Conservation (phyloP, 768 basidiomycete genomes). For the Lentinus tigrinus region DNA sequence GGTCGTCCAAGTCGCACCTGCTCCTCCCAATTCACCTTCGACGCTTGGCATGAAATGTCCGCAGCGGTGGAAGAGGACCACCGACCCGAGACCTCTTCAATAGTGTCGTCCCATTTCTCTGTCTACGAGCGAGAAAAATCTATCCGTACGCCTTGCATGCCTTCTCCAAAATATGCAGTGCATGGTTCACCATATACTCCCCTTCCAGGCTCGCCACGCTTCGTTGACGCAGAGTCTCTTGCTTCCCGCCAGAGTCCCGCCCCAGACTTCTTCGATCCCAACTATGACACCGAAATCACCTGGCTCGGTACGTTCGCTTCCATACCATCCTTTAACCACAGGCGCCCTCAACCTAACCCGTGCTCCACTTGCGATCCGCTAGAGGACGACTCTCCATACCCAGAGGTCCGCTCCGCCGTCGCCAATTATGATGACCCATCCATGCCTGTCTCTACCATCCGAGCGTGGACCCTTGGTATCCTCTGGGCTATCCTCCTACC, state of each 20-base stretch:
- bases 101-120: constrained; percentile 6
- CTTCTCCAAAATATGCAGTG: not conserved
- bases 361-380: not conserved
- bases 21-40: not conserved
- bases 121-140: constrained; percentile 11
- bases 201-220: not conserved
- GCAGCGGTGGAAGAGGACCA: constrained; percentile 16
- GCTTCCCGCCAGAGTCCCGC: not conserved
- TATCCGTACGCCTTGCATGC: constrained; percentile 7
- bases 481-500: constrained; percentile 57
- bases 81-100: constrained; percentile 10
- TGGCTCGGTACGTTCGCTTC: constrained; percentile 20
- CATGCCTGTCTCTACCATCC: constrained; percentile 65
- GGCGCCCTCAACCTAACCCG: not conserved
- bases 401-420: constrained; percentile 77
- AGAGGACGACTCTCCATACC: constrained; percentile 83
- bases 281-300: constrained; percentile 25
- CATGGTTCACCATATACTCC: not conserved
- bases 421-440: constrained; percentile 68
- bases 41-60: constrained; percentile 17
- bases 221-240: constrained; percentile 10
- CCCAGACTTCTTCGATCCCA: constrained; percentile 26
- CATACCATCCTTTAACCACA: not conserved
- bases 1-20: not conserved
- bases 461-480: constrained; percentile 73